These are phyloP conservation scores for Pythium monospermum DNA, from an alignment of 352 stramenopile genomes.

Conservation along the genomic window DNA sequence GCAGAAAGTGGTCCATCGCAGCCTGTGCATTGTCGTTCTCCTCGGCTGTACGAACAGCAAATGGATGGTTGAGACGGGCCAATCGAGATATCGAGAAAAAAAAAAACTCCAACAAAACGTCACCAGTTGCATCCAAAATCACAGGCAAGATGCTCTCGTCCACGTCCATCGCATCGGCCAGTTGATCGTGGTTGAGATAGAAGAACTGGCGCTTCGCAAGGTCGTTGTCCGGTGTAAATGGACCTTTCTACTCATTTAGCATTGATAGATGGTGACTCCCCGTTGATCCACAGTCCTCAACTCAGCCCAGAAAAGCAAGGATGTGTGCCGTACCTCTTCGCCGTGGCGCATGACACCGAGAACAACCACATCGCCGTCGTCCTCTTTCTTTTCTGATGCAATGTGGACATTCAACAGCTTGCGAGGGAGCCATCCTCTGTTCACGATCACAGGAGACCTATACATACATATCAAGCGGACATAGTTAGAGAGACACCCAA, in stretches of 20 bases:
- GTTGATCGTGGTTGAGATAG: constrained; percentile 73
- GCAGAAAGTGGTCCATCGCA: constrained; percentile 49
- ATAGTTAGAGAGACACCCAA: no score
- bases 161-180: constrained; percentile 72
- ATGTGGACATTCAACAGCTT: constrained; percentile 76
- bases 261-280: constrained; percentile 1
- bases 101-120: no score
- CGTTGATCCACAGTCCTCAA: neutral
- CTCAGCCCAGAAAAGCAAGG: neutral
- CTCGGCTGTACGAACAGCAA: constrained; percentile 30
- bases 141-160: constrained; percentile 58
- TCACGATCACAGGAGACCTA: constrained; percentile 81
- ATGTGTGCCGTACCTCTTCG: constrained; percentile 48
- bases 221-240: constrained; percentile 81
- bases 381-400: constrained; percentile 45
- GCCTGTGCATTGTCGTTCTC: constrained; percentile 27
- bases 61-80: no score
- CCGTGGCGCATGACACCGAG: constrained; percentile 73
- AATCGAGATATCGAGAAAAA: no score
- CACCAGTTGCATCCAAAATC: constrained; percentile 73
- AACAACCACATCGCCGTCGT: constrained; percentile 44
- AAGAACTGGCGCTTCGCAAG: constrained; percentile 72
- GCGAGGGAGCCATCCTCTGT: constrained; percentile 76
- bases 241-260: constrained; percentile 45
- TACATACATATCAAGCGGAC: constrained; percentile 6